These are phyloP conservation scores for Amphicarpaea edgeworthii DNA, from an alignment of 306 rosid genomes.

Conservation along the genomic window DNA sequence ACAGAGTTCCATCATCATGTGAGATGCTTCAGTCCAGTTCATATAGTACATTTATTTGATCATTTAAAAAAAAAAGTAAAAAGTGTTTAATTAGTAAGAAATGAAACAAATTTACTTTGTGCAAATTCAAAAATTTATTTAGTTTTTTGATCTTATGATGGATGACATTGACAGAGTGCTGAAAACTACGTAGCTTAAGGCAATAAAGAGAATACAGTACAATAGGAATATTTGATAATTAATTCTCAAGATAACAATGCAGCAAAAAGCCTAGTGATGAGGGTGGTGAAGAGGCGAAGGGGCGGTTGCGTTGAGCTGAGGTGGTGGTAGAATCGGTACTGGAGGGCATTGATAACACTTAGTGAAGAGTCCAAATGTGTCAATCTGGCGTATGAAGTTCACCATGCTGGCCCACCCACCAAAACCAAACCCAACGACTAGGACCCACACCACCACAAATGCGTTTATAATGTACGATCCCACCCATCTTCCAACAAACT, in stretches of 20 bases:
- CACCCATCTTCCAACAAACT: slow-evolving; percentile 85
- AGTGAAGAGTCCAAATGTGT: slow-evolving; percentile 94
- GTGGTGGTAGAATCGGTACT: slow-evolving; percentile 39
- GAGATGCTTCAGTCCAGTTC: background rate
- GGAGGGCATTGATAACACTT: slow-evolving; percentile 95
- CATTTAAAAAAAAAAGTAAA: background rate
- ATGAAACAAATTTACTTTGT: background rate
- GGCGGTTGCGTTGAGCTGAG: slow-evolving; percentile 62
- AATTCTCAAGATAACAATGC: slow-evolving; percentile 6
- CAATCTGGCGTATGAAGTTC: slow-evolving; percentile 86
- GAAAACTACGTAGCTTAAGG: slow-evolving; percentile 22
- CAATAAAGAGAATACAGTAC: too few species aligned
- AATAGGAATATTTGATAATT: too few species aligned
- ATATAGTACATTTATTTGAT: too few species aligned
- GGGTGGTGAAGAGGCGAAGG: slow-evolving; percentile 58
- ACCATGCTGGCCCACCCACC: slow-evolving; percentile 99
- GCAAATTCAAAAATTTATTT: slow-evolving; percentile 15
- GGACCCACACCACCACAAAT: slow-evolving; percentile 89
- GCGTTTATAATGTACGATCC: slow-evolving; percentile 74
- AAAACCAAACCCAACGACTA: slow-evolving; percentile 91
- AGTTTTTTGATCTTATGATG: slow-evolving; percentile 7
- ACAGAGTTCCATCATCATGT: background rate
- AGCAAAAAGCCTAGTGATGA: slow-evolving; percentile 8
- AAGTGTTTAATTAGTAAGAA: background rate
- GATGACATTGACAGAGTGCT: slow-evolving; percentile 29